Conservation (phyloP, 2,329 filamentous ascomycete genomes). For the Shiraia sp. region DNA sequence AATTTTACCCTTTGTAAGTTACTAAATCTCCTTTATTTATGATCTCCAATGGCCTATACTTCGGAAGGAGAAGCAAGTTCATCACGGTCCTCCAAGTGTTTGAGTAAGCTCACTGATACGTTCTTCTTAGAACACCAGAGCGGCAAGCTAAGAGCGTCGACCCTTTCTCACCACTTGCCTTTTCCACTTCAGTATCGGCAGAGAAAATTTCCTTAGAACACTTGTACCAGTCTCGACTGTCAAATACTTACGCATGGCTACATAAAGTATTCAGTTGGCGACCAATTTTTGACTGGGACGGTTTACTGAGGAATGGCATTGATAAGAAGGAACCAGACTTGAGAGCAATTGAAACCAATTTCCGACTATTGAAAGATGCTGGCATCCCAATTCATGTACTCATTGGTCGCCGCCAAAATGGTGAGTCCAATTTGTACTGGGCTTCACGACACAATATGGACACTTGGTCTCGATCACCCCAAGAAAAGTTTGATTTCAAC, state of each 20-base stretch:
- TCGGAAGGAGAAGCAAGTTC: no score
- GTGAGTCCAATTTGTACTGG: constrained; percentile 28
- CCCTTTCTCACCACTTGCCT: not conserved
- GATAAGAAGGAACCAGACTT: not conserved
- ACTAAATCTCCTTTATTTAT: no score
- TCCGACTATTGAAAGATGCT: constrained; percentile 14
- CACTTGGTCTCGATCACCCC: constrained; percentile 17
- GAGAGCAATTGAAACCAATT: constrained; percentile 10
- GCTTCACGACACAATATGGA: constrained; percentile 19
- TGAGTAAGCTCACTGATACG: no score
- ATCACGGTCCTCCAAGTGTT: no score
- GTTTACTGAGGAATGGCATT: constrained; percentile 13
- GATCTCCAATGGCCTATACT: no score
- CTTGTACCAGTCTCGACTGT: constrained; percentile 2
- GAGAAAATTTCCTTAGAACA: not conserved
- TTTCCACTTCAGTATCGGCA: not conserved
- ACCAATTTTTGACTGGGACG: constrained; percentile 35
- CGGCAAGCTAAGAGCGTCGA: no score
- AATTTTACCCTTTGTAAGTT: not conserved
- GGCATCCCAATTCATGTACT: constrained; percentile 26
- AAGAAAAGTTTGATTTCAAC: constrained; percentile 14
- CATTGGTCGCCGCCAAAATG: constrained; percentile 20
- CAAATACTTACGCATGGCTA: constrained; percentile 22
- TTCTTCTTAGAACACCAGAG: no score
- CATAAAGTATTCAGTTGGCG: constrained; percentile 24